Evolutionary conservation across 1,284 basidiomycete species (phyloP).

Genomic region (Papiliotrema flavescens): DNA sequence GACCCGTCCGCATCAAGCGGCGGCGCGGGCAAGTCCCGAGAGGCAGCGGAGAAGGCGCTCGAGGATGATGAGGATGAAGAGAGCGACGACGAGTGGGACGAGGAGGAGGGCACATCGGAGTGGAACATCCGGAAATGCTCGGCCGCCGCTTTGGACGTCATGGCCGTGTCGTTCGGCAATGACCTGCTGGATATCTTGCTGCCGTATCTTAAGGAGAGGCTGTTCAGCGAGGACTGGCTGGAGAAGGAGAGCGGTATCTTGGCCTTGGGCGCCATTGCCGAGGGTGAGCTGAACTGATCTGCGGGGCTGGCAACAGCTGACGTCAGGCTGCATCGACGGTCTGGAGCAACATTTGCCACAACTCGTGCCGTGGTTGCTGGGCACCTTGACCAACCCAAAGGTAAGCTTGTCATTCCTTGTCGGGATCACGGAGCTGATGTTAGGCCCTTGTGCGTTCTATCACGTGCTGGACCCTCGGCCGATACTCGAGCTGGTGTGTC

Average conservation of each 20-base stretch:
- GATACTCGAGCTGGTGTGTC: conserved; percentile 92
- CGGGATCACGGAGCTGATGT: background rate
- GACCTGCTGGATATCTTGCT: conserved; percentile 86
- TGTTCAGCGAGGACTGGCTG: conserved; percentile 92
- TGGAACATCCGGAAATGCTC: conserved; percentile 99
- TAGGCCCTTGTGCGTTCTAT: conserved; percentile 96
- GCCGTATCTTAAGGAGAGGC: conserved; percentile 84
- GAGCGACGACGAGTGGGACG: conserved; percentile 79
- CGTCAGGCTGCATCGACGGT: conserved; percentile 85
- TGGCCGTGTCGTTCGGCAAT: conserved; percentile 85
- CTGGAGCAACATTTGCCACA: conserved; percentile 92
- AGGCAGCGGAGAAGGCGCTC: conserved; percentile 48
- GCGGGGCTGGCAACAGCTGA: background rate
- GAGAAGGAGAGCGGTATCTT: conserved; percentile 94
- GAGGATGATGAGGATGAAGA: conserved; percentile 59
- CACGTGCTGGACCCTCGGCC: conserved; percentile 98
- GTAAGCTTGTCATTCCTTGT: conserved; percentile 49
- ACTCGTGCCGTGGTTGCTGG: conserved; percentile 87
- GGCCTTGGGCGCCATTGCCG: conserved; percentile 95
- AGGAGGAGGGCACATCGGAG: conserved; percentile 94
- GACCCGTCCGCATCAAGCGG: conserved; percentile 27
- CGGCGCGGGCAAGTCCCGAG: conserved; percentile 30
- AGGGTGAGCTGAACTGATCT: conserved; percentile 60
- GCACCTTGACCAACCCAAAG: conserved; percentile 86
- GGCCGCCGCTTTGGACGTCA: conserved; percentile 93